Evolutionary conservation across 2,329 filamentous ascomycete genomes (phyloP), one percentile per base, ranked within the genome.

Genomic region (Beauveria bassiana): DNA sequence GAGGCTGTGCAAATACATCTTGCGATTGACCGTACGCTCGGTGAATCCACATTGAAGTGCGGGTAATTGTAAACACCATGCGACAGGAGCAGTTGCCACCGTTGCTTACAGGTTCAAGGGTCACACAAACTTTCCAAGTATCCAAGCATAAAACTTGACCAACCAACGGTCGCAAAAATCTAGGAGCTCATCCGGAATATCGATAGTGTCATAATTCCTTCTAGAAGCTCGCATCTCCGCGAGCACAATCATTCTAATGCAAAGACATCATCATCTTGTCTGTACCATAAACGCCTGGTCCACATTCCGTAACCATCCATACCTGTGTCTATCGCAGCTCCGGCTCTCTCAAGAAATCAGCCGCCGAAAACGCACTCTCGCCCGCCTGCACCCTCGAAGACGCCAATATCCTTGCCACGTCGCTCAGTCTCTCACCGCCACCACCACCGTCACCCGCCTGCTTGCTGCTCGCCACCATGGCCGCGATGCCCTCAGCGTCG

Each of bases 311-410:
- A 26, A 22, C 22, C 22, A 22, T 22, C 42, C 18, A 18, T 9
- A 43, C 6, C 42, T 9, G 9, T 12, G 7, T 10, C 72, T 63
- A 77, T 22, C 76, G 71, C 62, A 78, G 71, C 66, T 78, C 76
- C 1, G 75, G 74, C 57, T 78, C 75, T 3, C 74, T 72, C 73
- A 78, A 76, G 61, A 77, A 77, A 47, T 77, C 75, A 1, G 75
- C 74, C 46, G 77, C 69, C 6, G 71, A 64, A 26, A 77, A 68
- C 1, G 70, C 73, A 4, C 70, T 67, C 14, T 76, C 74, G 0
- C 70, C 72, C 16, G 68, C 65, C 52, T 77, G 73, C 31, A 70
- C 66, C 40, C 68, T 69, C 34, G 69, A 61, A 24, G 68, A 62
- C 4, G 69, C 70, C 49, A 73, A 52, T 10, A 65, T 64, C 49